A percentile compares a stretch with the other conserved stretches of the same genome.
phyloP scores from a whole-genome alignment of 1,139 yeast genomes.

The Candida albicans region DNA sequence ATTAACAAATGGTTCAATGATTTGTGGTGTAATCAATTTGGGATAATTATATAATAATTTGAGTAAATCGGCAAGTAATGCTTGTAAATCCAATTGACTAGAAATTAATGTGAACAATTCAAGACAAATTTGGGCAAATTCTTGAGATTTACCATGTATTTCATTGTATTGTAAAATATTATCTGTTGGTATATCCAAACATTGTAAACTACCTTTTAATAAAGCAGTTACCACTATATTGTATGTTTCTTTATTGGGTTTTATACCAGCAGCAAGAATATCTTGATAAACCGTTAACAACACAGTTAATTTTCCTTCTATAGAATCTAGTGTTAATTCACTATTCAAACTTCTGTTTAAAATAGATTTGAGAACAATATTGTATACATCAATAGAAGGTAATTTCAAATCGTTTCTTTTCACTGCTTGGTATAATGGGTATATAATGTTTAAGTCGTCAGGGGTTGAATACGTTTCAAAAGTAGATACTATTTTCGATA shows the following conservation, averaged over 20 bases:
- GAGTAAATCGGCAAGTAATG: conserved; percentile 29
- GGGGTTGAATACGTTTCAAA: conserved; percentile 18
- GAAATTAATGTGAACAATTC: conserved; percentile 55
- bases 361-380: conserved; percentile 39
- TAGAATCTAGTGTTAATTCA: conserved; percentile 23
- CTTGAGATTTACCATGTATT: conserved; percentile 50
- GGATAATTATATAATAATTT: conserved; percentile 29
- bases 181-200: conserved; percentile 14
- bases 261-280: conserved; percentile 46
- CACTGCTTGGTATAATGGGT: conserved; percentile 45
- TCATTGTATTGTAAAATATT: conserved; percentile 23
- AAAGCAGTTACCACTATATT: conserved; percentile 51
- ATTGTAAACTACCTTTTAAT: conserved; percentile 47
- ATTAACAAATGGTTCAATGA: conserved; percentile 17
- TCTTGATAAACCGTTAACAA: conserved; percentile 69
- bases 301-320: conserved; percentile 51
- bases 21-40: conserved; percentile 22
- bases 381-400: conserved; percentile 36
- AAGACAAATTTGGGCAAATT: conserved; percentile 62
- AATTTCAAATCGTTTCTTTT: conserved; percentile 36
- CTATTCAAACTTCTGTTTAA: conserved; percentile 28
- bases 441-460: conserved; percentile 33
- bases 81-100: conserved; percentile 27
- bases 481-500: conserved; percentile 19
- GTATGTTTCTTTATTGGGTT: conserved; percentile 58